Evolutionary conservation across 176 grass and related monocot species (phyloP), one percentile per base, ranked within the genome.

Genomic region (Avena sativa): DNA sequence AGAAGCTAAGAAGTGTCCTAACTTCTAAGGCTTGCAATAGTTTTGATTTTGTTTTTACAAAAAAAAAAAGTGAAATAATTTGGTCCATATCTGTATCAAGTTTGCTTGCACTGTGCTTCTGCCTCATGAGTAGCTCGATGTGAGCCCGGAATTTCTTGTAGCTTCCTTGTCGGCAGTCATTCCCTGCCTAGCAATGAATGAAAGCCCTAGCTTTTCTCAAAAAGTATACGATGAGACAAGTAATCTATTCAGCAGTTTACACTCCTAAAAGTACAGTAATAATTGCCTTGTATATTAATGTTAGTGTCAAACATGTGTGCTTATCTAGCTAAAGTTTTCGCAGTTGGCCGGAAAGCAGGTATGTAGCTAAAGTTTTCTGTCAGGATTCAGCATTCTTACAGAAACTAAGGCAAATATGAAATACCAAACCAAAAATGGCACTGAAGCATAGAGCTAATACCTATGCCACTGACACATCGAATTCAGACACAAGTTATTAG

Each of bases 391-490:
- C 32, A 56, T 43, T 17, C 2, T 52, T 82, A 62, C 16, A 47
- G 44, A 52, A 77, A 61, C 60, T 26, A 47, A 80, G 20, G 34
- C 15, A 67, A 53, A 74, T 79, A 20, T 69, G 32, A 66, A 58
- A 10, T 6, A 76, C 61, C 6, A 13, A 63, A 25, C 72, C 10
- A 62, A 68, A 64, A 67, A 49, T 60, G 76, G 70, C 76, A 85
- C 36, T 62, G 77, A 83, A 74, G 38, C 23, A 13, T 85, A 73
- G 47, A 68, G 14, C 48, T 72, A 51, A 84, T 93, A 95, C 93
- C 93, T 92, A 67, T 93, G 89, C 89, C 84, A 89, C 15, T 80
- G 87, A 76, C 91, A 93, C n/a, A 50, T 76, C 36, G 48, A 49
- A 81, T 85, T 89, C 30, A 65, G 70, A 87, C 91, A 92, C 1